Evolutionary conservation across 352 stramenopile species (phyloP), one percentile per base, ranked within the genome.

Genomic region (Pythium rhizo-oryzae): DNA sequence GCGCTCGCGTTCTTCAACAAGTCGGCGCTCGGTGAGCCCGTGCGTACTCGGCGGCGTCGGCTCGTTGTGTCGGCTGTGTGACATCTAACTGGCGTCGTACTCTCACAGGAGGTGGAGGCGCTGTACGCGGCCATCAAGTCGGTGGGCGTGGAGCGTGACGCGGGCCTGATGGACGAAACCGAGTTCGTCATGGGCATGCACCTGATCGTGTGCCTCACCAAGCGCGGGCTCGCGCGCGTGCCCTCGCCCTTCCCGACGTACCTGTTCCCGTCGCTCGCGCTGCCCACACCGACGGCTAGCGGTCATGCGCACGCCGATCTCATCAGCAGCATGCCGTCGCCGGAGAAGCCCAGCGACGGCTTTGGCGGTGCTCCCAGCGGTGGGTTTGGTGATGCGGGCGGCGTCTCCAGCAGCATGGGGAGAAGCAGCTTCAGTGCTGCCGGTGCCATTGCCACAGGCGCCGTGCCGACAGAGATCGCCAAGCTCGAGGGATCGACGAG

Each of bases 131-230:
- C 77, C 0, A 65, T 92, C 46, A 90, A 90, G 74, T 58, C 55
- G 19, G 71, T 83, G 30, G 63, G 76, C 4, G 23, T 90, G 30
- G 52, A 78, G n/a, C 21, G 54, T 0, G 77, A 88, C 55, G 7
- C 50, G 3, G 18, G 76, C 25, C 46, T 60, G 15, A 69, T 93
- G 64, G 78, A 73, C 47, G 75, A 80, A 59, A 79, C 74, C 25
- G 81, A 90, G 65, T 93, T 93, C 62, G 62, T 82, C 50, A 77
- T 88, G 58, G 80, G 69, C 39, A 93, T 93, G 85, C 85, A 93
- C 71, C 72, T 93, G 19, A 92, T 93, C 54, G 79, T 92, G 70
- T 93, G 85, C 62, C 81, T 85, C 57, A 91, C 85, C 25, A 91
- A 91, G 66, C 83, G 85, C 35, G 82, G 72, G 49, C 70, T 92